Base-by-base conservation (phyloP, 2,329 filamentous ascomycete genomes). In the Ophiosphaerella herpotricha region DNA sequence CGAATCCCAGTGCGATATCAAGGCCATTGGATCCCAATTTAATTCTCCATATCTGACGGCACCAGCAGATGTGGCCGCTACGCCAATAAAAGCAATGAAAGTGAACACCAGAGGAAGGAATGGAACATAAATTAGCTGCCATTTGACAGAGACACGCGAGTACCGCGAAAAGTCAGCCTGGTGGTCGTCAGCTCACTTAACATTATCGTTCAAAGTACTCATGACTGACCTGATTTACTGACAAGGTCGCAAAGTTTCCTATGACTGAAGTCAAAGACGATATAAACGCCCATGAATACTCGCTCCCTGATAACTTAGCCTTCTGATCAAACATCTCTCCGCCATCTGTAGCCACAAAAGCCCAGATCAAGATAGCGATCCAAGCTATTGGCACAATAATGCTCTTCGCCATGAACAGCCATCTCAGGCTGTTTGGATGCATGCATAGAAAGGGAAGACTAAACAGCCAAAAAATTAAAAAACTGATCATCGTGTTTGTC, bases 331-430 rank as follows among this genome's bases (percentile, higher is more conserved):
- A 80, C 49, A 83, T 70, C 5, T 80, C 76, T 1, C 68, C 69
- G n/a, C 80, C 80, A 3, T 81, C 80, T 43, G 82, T 81, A 4
- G 76, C 74, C 2, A 80, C 78, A 51, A 87, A 78, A 4, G 80
- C 80, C 84, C 85, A 88, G 39, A 84, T 81, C 61, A 88, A 75
- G 18, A 85, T 85, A 2, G 81, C 82, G 50, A 87, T 77, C 63
- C 83, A 85, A 2, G 82, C 79, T n/a, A 82, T 72, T 1, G 84
- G 85, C 9, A 85, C 74, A 50, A 78, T 72, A 9, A 75, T 65
- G 16, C 71, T 63, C 54, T 78, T 75, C 1, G 69, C 75, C 67
- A 80, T 75, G 58, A 84, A 84, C 35, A 85, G 61, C 62, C 76
- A 82, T 39, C 79, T 73, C 13, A 86, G 73, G 42, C 76, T 78